Evolutionary conservation across 1,284 basidiomycete genomes (phyloP), one percentile per base, ranked within the genome.

Genomic region (Leccinum angustisporum): DNA sequence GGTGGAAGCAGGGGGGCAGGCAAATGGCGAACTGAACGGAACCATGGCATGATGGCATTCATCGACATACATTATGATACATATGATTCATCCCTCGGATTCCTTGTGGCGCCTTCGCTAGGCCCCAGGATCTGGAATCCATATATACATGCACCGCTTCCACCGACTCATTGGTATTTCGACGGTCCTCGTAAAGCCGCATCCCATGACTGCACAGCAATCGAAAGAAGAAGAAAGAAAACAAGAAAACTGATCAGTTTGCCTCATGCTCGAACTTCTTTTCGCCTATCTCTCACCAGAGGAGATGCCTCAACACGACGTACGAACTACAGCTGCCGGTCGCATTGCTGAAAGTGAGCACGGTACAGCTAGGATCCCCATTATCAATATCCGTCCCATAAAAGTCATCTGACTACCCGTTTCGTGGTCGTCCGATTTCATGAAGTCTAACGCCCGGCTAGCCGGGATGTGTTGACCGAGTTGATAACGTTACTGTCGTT

Each of bases 61-160:
- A 50, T 50, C 21, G 18, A 25, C 46, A 50, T 9, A 14, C 18
- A 21, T 21, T 21, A 21, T 21, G 18, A 21, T 21, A 21, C 46
- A 31, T 43, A 5, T 46, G 18, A 21, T 48, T 13, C 18, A 21
- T 14, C 21, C 36, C 53, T 54, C 54, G 31, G 14, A 9, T 38
- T 46, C 56, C 34, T 63, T 55, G 36, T 56, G 58, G 57, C 52
- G 34, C 25, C 34, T 11, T 48, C 18, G 13, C 13, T 13, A 50
- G 21, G 46, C 18, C 46, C 21, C 21, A 48, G 4, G 21, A 50
- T 50, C 7, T 50, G 13, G 14, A 48, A 48, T 48, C 18, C 46
- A 50, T 25, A 50, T 50, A 50, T 50, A 14, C 21, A 50, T 50
- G 46, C 46, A 25, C 13, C 46, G 21, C 46, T 25, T 25, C 21